phyloP scores from a whole-genome alignment of 169 alveolate species.

The Blepharisma undulans region DNA sequence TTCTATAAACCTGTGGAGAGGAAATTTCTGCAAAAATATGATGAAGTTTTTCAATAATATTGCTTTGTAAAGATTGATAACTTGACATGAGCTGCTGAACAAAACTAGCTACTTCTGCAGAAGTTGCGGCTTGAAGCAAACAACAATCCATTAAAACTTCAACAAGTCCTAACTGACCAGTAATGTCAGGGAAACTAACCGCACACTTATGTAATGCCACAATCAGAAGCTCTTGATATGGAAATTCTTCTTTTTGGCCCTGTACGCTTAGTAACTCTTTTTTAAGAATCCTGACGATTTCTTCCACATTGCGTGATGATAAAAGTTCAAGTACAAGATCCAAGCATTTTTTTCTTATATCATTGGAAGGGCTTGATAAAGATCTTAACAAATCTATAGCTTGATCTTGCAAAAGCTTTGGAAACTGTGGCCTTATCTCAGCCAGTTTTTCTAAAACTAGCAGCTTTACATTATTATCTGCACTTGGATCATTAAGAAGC shows the following conservation, averaged over 20 bases:
- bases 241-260: conserved; percentile 47
- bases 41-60: conserved; percentile 56
- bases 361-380: conserved; percentile 76
- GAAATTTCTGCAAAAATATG: conserved; percentile 71
- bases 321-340: conserved; percentile 71
- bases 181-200: conserved; percentile 53
- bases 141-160: conserved; percentile 48
- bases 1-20: conserved; percentile 62
- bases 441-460: conserved; percentile 63
- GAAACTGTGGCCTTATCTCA: conserved; percentile 61
- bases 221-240: conserved; percentile 52
- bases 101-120: conserved; percentile 50
- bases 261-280: conserved; percentile 60
- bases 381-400: conserved; percentile 88
- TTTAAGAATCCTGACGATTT: conserved; percentile 54
- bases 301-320: conserved; percentile 51
- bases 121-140: conserved; percentile 38
- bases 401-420: conserved; percentile 86
- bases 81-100: conserved; percentile 47
- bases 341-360: conserved; percentile 83
- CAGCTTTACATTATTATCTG: conserved; percentile 92
- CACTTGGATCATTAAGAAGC: conserved; percentile 83
- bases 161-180: conserved; percentile 36
- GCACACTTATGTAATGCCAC: conserved; percentile 38
- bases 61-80: conserved; percentile 44